Base-by-base conservation (phyloP, 2,329 filamentous ascomycete species). In the Fusarium cyanostomum region DNA sequence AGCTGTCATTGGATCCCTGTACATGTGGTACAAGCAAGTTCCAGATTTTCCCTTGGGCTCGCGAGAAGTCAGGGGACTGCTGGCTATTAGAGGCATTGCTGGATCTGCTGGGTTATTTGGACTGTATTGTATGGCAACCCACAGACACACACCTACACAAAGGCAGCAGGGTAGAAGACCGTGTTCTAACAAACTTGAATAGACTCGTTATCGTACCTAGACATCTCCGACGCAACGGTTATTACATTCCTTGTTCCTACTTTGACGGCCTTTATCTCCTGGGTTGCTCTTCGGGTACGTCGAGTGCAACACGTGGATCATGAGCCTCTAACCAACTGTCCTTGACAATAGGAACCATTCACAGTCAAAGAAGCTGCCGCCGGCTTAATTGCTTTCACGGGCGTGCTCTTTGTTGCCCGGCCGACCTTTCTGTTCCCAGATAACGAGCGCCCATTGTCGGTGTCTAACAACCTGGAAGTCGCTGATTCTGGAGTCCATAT, bases 171-270 rank as follows among this genome's bases (percentile, higher is more conserved):
- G 9, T 21, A 3, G 2, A 1, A 3, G 1, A 5, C n/a, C 0
- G 0, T 24, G 7, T 8, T 4, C 56, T 66, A 10, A 70, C 16
- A 2, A 0, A 6, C 1, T 6, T 2, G 3, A 0, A 0, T 83
- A 78, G 75, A 81, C 28, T 77, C 77, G 0, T 72, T 80, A 0
- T 81, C 89, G 21, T 94, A 92, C 63, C 83, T 95, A 1, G 89
- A 91, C 2, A 82, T 95, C 2, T 87, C 90, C 2, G 92, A 95
- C 71, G 89, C 91, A 1, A 92, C 89, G 0, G 90, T 94, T 21
- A 88, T 95, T 30, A 92, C 89, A 7, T 95, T 94, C 73, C 81
- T 95, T 4, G 84, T 90, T 0, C 92, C 92, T 0, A 89, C 89
- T 8, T 80, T 92, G 9, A 87, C 89, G 8, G 90, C 78, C 2